Conservation (phyloP, 768 basidiomycete genomes). For the Leccinum rimulosum region DNA sequence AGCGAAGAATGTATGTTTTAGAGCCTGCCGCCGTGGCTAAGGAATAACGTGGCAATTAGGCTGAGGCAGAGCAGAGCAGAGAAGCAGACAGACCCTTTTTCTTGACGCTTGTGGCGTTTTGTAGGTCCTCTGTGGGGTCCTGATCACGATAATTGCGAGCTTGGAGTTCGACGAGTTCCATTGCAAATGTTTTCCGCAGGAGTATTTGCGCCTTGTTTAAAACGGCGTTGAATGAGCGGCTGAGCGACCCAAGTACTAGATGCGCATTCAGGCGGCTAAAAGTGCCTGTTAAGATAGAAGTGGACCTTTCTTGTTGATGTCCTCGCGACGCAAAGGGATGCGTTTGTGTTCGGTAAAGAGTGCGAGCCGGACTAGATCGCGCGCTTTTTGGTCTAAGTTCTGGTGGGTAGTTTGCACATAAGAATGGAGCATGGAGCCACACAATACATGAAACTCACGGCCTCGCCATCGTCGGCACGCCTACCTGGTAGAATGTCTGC, state of each 20-base stretch:
- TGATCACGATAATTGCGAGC: constrained; percentile 41
- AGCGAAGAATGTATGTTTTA: constrained; percentile 84
- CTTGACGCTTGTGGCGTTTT: constrained; percentile 55
- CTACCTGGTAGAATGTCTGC: constrained; percentile 32
- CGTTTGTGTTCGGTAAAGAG: constrained; percentile 78
- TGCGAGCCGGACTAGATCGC: constrained; percentile 74
- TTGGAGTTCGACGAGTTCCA: constrained; percentile 82
- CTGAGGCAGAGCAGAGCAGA: not conserved
- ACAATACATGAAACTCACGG: constrained; percentile 8
- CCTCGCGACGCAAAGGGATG: constrained; percentile 65
- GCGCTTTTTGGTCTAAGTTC: constrained; percentile 65
- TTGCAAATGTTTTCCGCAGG: constrained; percentile 66
- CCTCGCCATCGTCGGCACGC: constrained; percentile 20
- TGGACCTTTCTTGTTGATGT: constrained; percentile 80
- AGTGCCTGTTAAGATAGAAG: not conserved
- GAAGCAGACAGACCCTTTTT: constrained; percentile 53
- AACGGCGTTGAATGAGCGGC: constrained; percentile 64
- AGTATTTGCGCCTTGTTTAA: constrained; percentile 62
- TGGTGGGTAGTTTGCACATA: constrained; percentile 24
- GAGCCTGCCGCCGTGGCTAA: constrained; percentile 54
- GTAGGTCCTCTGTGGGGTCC: constrained; percentile 39
- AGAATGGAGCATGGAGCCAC: not conserved
- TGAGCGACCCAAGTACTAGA: constrained; percentile 45
- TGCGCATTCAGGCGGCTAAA: not conserved
- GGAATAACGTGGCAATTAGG: not conserved